Percentiles rank a stretch among this genome's conserved stretches.
phyloP scores from a whole-genome alignment of 495 filamentous ascomycete species.

The Diplogelasinospora grovesii region DNA sequence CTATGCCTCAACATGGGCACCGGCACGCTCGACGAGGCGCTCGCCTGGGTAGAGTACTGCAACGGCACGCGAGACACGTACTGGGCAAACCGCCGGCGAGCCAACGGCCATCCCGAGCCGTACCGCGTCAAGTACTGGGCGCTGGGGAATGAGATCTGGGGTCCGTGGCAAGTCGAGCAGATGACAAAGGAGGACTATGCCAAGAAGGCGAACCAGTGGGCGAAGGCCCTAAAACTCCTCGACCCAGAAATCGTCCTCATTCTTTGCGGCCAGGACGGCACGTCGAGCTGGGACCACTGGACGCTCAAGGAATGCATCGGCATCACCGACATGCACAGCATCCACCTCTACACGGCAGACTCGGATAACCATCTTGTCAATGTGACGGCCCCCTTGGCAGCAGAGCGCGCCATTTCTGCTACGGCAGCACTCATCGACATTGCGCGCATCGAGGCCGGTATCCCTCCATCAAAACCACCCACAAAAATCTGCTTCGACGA shows the following conservation, averaged over 20 bases:
- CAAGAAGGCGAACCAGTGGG: constrained; percentile 72
- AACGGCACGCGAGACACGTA: constrained; percentile 65
- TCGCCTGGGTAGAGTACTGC: constrained; percentile 79
- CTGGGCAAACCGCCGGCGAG: constrained; percentile 68
- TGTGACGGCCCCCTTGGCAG: constrained; percentile 56
- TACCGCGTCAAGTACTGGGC: constrained; percentile 61
- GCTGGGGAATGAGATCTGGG: constrained; percentile 68
- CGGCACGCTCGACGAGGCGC: constrained; percentile 65
- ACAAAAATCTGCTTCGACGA: constrained; percentile 78
- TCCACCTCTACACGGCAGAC: constrained; percentile 63
- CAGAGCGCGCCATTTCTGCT: constrained; percentile 70
- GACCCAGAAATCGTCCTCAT: constrained; percentile 61
- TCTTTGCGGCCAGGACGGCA: constrained; percentile 65
- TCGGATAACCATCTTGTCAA: constrained; percentile 47
- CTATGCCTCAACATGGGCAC: constrained; percentile 70
- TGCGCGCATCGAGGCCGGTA: constrained; percentile 60
- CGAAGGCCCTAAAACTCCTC: constrained; percentile 69
- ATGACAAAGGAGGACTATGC: constrained; percentile 70
- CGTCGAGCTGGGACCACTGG: constrained; percentile 63
- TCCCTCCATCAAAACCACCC: constrained; percentile 47
- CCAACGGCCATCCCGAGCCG: constrained; percentile 64
- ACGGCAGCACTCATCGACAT: constrained; percentile 63
- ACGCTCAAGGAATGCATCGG: constrained; percentile 63
- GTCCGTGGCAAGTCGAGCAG: constrained; percentile 75
- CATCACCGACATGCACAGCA: constrained; percentile 61